Base-by-base conservation (phyloP, 1,284 basidiomycete genomes). In the Apiotrichum veenhuisii region DNA sequence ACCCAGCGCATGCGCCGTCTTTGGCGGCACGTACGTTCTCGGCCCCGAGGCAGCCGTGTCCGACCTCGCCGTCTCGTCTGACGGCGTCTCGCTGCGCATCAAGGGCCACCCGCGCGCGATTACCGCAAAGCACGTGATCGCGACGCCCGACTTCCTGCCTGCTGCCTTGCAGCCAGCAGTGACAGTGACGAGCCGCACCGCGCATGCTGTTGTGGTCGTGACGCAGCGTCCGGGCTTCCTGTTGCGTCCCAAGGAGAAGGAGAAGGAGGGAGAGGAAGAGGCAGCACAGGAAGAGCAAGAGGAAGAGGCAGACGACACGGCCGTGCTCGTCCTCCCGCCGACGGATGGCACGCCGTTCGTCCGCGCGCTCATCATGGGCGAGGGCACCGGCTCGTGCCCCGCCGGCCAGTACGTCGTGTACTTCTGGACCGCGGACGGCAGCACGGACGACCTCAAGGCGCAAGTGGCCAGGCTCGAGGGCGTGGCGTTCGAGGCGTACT, bases 361-460 rank as follows among this genome's bases (percentile, higher is more conserved):
- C 2, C 85, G 86, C 48, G 85, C 82, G 0, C 76, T 94, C 49
- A 77, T 91, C 50, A 87, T 87, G 41, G 95, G 94, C 9, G 85
- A 89, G 68, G 88, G 86, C 11, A 91, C 88, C 1, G 84, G 94
- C 76, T 87, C 89, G 10, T 85, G 90, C 54, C 95, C 95, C 0
- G 79, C 82, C 52, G 89, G 86, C 2, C 87, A 88, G 82, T 89
- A 91, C 91, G 72, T 80, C 22, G 61, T 79, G 11, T 80, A 80
- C 58, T 63, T 80, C 47, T 70, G 68, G 10, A 59, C 70, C 1
- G 44, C 59, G 5, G 47, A 60, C 2, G 20, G 27, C 1, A 47
- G 18, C n/a, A 3, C 18, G 26, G 48, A 61, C 23, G 40, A 54
- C 18, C 23, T 40, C 17, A 23, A 36, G 33, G 37, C 12, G 8